Evolutionary conservation across 192 early-diverging fungal genomes (phyloP).

Genomic region (Gigaspora rosea): DNA sequence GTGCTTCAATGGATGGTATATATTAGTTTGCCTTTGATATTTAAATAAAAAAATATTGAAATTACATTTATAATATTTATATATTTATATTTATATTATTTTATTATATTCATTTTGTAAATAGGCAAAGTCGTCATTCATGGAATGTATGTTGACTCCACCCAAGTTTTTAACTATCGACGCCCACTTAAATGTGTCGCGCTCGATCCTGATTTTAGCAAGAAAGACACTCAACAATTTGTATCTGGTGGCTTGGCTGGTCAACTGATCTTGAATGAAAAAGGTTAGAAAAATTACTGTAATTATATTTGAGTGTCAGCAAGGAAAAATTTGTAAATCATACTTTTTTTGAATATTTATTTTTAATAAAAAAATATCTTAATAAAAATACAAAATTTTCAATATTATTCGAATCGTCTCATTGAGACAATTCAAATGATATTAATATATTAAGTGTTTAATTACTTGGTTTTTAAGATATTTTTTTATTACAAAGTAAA

Average conservation of each 20-base stretch:
- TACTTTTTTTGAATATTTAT: too few relatives aligned
- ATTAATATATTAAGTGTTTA: too few relatives aligned
- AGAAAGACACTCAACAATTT: slow-evolving; percentile 74
- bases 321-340: too few relatives aligned
- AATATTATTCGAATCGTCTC: too few relatives aligned
- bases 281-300: slow-evolving; percentile 48
- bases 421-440: too few relatives aligned
- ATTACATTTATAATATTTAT: background rate
- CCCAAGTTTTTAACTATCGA: slow-evolving; percentile 72
- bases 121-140: slow-evolving; percentile 85
- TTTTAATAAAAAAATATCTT: too few relatives aligned
- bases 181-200: slow-evolving; percentile 89
- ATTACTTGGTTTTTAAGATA: too few relatives aligned
- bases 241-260: slow-evolving; percentile 91
- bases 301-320: too few relatives aligned
- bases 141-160: slow-evolving; percentile 75
- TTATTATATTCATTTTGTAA: background rate
- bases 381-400: too few relatives aligned
- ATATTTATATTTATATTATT: background rate
- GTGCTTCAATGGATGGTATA: slow-evolving; percentile 89
- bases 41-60: too few relatives aligned
- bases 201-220: slow-evolving; percentile 85
- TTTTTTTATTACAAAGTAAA: too few relatives aligned
- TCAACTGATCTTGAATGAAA: slow-evolving; percentile 82
- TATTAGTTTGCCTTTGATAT: background rate